A percentile compares a stretch with the other conserved stretches of the same genome.
These are phyloP conservation scores for Alloteropsis semialata DNA, from an alignment of 176 grass and related monocot species.

Conservation along the genomic window DNA sequence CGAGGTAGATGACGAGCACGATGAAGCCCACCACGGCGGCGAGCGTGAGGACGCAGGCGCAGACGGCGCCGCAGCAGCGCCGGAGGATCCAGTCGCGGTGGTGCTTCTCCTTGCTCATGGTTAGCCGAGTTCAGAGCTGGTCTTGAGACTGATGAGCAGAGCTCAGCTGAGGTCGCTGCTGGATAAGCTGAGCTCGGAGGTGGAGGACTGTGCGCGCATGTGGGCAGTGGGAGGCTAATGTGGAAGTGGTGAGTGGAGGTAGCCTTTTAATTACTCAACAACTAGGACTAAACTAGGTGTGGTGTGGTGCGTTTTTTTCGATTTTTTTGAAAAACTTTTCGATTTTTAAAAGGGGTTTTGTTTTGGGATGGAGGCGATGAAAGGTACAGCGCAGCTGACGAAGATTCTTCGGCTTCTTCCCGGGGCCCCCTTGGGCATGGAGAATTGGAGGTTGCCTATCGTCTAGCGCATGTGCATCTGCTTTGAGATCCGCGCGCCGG, in stretches of 20 bases:
- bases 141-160: neutral
- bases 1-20: conserved; percentile 68
- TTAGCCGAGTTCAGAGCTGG: neutral
- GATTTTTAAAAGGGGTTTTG: neutral
- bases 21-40: conserved; percentile 52
- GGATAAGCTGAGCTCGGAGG: neutral
- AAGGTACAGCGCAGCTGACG: conserved; percentile 44
- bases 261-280: conserved; percentile 13
- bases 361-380: conserved; percentile 28
- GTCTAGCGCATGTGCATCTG: neutral
- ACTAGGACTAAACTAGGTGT: neutral
- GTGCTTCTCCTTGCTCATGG: conserved; percentile 53
- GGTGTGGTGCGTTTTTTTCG: neutral
- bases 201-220: conserved; percentile 9
- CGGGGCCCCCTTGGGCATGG: neutral
- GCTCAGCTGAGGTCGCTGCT: neutral
- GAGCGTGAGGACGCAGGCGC: conserved; percentile 60
- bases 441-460: neutral
- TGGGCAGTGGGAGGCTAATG: conserved; percentile 27
- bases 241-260: neutral
- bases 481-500: neutral
- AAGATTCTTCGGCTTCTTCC: conserved; percentile 46
- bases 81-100: conserved; percentile 43
- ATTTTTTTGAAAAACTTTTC: neutral
- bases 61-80: conserved; percentile 47